Base-by-base conservation (phyloP, 345 rosid species). In the Chamaenerion angustifolium region DNA sequence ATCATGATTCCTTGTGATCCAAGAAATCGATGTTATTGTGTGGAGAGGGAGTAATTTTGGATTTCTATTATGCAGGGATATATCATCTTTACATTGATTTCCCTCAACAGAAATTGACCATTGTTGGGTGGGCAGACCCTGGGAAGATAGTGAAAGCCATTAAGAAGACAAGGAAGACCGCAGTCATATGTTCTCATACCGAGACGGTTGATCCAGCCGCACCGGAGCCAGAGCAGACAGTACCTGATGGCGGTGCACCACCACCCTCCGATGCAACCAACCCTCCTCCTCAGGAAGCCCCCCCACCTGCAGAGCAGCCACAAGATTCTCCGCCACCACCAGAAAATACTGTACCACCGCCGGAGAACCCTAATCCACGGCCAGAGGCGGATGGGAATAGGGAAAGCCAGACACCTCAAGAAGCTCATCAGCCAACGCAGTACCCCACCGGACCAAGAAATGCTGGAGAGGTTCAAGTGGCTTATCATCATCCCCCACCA, bases 101-200 rank as follows among this genome's bases (percentile, higher is more conserved):
- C 16, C 76, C 77, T 8, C 77, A 83, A 46, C 88, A 83, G 65
- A 83, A 80, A 62, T 49, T 80, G 56, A 80, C 82, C 9, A 46
- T 83, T 11, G 57, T 77, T 12, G 88, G 93, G 45, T 77, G 93
- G 84, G 88, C 79, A 1, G 87, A 80, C 60, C 93, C 88, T 0
- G 85, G 73, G 18, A 73, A 54, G 62, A 66, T 80, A 17, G 62
- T 83, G 13, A 80, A 77, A 51, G 88, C 88, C 4, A 74, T 83
- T 18, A 78, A 71, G 56, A 80, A 77, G 56, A 71, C 79, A 4
- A 77, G 85, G 64, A 83, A 74, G 73, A 74, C 54, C 25, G 87
- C 81, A 27, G 72, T 71, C 40, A 77, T 83, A 43, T 70, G 76
- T 64, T 68, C 81, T 12, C 70, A 73, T 16, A 43, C 69, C 1